Conservation (phyloP, 148 eudicot genomes). For the Hydrangea macrophylla region DNA sequence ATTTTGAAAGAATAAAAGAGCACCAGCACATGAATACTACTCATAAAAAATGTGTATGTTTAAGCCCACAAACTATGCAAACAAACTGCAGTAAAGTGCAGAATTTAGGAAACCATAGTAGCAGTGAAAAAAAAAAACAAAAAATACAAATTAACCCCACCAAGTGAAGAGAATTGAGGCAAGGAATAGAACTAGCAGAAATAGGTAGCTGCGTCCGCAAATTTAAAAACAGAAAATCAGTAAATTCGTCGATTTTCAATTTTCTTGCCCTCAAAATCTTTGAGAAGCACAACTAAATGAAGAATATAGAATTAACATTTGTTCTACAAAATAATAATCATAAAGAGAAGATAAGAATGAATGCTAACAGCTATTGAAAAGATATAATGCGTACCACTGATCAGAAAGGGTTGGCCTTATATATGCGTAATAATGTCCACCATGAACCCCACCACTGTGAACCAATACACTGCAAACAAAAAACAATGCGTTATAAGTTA, state of each 20-base stretch:
- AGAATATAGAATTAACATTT: background rate
- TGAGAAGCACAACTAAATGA: background rate
- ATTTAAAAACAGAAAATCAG: background rate
- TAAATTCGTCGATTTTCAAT: background rate
- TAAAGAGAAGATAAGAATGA: background rate
- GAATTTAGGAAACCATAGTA: background rate
- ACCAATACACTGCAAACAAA: conserved; percentile 71
- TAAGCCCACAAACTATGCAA: background rate
- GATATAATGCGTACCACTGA: conserved; percentile 51
- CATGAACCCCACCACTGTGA: conserved; percentile 86
- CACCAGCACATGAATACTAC: too few species aligned
- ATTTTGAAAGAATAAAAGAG: too few species aligned
- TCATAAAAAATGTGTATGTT: background rate
- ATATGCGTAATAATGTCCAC: conserved; percentile 87
- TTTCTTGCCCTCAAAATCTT: background rate
- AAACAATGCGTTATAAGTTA: background rate
- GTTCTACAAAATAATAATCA: background rate
- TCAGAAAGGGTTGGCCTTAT: conserved; percentile 80
- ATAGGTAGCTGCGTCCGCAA: background rate
- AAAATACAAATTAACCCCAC: too few species aligned
- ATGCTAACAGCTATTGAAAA: background rate
- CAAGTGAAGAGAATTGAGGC: background rate
- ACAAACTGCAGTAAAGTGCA: background rate
- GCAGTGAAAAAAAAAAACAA: background rate
- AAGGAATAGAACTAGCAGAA: conserved; percentile 2